Evolutionary conservation across 768 basidiomycete species (phyloP).

Genomic region (Podaxis rugospora): DNA sequence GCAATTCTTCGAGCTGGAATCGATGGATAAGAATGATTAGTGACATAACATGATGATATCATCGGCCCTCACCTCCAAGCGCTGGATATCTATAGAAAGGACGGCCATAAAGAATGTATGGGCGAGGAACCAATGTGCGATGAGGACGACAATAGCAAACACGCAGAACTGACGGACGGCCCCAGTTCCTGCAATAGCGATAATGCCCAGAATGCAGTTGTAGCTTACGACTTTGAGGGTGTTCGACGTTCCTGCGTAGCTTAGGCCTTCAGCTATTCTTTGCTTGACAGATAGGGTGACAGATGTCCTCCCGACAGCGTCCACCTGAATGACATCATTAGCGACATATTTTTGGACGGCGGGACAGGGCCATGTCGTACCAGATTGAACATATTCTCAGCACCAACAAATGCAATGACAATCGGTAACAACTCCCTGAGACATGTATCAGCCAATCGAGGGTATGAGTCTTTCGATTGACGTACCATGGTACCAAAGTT

Average conservation of each 20-base stretch:
- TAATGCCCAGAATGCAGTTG: slow-evolving; percentile 71
- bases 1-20: slow-evolving; percentile 74
- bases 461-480: slow-evolving; percentile 7
- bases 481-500: slow-evolving; percentile 86
- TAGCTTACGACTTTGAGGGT: slow-evolving; percentile 90
- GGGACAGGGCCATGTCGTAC: slow-evolving; percentile 37
- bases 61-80: slow-evolving; percentile 62
- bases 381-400: slow-evolving; percentile 96
- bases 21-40: slow-evolving; percentile 10
- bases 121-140: slow-evolving; percentile 96
- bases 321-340: slow-evolving; percentile 50
- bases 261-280: slow-evolving; percentile 88
- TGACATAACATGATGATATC: neutral
- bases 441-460: slow-evolving; percentile 8
- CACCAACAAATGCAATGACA: slow-evolving; percentile 91
- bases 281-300: slow-evolving; percentile 88
- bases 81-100: slow-evolving; percentile 92
- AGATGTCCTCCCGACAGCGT: slow-evolving; percentile 79
- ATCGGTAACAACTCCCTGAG: slow-evolving; percentile 84
- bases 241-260: slow-evolving; percentile 85
- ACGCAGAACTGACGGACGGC: slow-evolving; percentile 90
- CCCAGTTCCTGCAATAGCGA: slow-evolving; percentile 70
- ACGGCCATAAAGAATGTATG: slow-evolving; percentile 96
- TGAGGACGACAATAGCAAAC: slow-evolving; percentile 90
- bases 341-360: slow-evolving; percentile 18